Evolutionary conservation across 2,329 filamentous ascomycete genomes (phyloP).

Genomic region (Talaromyces verruculosus): DNA sequence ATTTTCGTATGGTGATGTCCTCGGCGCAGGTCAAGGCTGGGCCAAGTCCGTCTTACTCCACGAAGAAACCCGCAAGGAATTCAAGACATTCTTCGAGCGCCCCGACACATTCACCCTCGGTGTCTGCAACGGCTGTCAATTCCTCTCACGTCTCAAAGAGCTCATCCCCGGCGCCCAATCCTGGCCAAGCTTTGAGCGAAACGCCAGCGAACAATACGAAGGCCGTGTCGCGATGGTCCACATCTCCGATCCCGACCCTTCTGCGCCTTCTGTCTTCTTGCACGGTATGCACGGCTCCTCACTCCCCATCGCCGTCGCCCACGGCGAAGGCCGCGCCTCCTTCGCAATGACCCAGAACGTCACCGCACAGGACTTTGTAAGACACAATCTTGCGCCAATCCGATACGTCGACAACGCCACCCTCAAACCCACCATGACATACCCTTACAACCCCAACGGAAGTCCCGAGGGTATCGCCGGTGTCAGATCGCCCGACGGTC

Average conservation of each 20-base stretch:
- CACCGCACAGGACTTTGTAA: slow-evolving; percentile 54
- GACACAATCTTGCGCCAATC: slow-evolving; percentile 70
- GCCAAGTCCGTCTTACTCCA: slow-evolving; percentile 90
- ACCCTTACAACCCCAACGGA: slow-evolving; percentile 88
- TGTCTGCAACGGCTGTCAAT: slow-evolving; percentile 97
- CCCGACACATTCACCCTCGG: slow-evolving; percentile 89
- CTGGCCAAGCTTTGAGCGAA: slow-evolving; percentile 87
- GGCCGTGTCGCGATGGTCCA: slow-evolving; percentile 82
- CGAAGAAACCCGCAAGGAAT: slow-evolving; percentile 70
- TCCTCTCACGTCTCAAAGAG: slow-evolving; percentile 78
- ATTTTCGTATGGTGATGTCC: slow-evolving; percentile 89
- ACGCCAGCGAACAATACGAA: slow-evolving; percentile 86
- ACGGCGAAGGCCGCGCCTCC: slow-evolving; percentile 83
- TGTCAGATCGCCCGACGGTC: slow-evolving; percentile 72
- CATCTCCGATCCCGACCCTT: slow-evolving; percentile 62
- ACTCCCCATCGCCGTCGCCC: slow-evolving; percentile 82
- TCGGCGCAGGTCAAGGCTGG: slow-evolving; percentile 96
- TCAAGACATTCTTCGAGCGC: slow-evolving; percentile 80
- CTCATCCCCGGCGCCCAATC: slow-evolving; percentile 78
- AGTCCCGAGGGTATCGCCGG: slow-evolving; percentile 78
- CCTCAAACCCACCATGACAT: slow-evolving; percentile 69
- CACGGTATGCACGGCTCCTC: slow-evolving; percentile 80
- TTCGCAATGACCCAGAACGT: slow-evolving; percentile 57
- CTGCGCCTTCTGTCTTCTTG: slow-evolving; percentile 74
- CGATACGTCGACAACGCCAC: slow-evolving; percentile 83